Conservation (phyloP, 78 protist species). For the Isochrysis galbana region DNA sequence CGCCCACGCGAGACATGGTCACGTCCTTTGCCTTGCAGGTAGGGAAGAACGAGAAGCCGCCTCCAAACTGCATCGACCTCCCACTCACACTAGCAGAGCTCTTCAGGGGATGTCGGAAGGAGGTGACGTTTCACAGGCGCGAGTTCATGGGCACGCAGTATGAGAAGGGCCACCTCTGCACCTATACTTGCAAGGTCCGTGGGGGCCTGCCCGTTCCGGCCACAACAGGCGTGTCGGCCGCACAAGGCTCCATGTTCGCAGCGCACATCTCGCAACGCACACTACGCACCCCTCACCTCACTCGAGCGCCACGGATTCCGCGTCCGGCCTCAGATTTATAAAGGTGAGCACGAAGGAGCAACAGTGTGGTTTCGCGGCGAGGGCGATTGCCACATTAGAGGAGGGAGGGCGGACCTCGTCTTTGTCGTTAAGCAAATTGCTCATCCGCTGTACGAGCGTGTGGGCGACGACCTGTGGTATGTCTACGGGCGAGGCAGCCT, state of each 20-base stretch:
- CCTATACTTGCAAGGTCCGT: too few species aligned
- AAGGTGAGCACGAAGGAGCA: too few species aligned
- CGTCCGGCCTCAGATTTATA: background rate
- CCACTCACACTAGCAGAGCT: background rate
- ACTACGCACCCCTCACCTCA: background rate
- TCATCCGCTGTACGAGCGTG: background rate
- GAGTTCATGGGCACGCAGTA: background rate
- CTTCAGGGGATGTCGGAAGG: background rate
- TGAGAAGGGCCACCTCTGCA: too few species aligned
- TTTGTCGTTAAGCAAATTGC: too few species aligned
- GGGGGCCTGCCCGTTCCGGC: too few species aligned
- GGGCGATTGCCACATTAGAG: background rate
- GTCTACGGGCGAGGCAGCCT: background rate
- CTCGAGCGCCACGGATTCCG: background rate
- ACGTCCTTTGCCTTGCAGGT: too few species aligned
- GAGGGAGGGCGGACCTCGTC: background rate
- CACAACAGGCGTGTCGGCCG: too few species aligned
- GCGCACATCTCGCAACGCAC: background rate
- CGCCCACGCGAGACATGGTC: too few species aligned
- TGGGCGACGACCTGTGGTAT: constrained; percentile 12
- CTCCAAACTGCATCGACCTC: background rate
- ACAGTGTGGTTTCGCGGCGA: background rate
- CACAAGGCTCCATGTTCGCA: background rate
- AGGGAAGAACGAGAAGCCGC: background rate
- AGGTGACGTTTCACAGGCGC: background rate